phyloP scores from a whole-genome alignment of 208 protist genomes.

The Trypanosomatidae sp. region DNA sequence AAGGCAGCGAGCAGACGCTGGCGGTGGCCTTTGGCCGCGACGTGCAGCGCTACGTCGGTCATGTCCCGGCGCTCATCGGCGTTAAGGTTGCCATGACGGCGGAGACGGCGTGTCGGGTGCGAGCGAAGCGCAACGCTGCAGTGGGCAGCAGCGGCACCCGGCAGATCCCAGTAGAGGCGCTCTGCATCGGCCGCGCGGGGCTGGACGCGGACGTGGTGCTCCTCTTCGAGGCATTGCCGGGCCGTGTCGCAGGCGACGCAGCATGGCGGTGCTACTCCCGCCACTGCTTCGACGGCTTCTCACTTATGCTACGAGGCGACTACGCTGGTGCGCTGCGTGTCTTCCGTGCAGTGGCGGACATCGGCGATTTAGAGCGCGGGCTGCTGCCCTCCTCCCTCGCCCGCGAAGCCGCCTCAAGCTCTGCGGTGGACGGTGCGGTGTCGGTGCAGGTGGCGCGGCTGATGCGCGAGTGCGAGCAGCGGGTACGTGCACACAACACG shows the following conservation, averaged over 20 bases:
- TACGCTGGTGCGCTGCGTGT: slow-evolving; percentile 27
- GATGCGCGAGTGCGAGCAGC: slow-evolving; percentile 14
- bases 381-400: slow-evolving; percentile 13
- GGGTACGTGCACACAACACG: background rate
- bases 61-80: slow-evolving; percentile 12
- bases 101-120: slow-evolving; percentile 34
- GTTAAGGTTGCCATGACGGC: slow-evolving; percentile 22
- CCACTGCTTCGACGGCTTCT: slow-evolving; percentile 24
- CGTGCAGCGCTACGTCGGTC: slow-evolving; percentile 17
- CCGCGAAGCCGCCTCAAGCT: slow-evolving; percentile 16
- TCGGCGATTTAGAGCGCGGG: background rate
- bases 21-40: slow-evolving; percentile 23
- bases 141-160: slow-evolving; percentile 12
- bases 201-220: slow-evolving; percentile 9
- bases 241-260: slow-evolving; percentile 2
- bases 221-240: slow-evolving; percentile 20
- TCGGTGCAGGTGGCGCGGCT: slow-evolving; percentile 25
- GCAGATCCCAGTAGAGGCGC: slow-evolving; percentile 26
- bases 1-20: too few species aligned
- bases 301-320: slow-evolving; percentile 34
- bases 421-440: slow-evolving; percentile 7
- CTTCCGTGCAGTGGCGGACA: slow-evolving; percentile 13
- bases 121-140: background rate
- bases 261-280: slow-evolving; percentile 20
- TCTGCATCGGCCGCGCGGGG: background rate